These are phyloP conservation scores for Leccinum uliginosum DNA, from an alignment of 768 basidiomycete species.

Conservation along the genomic window DNA sequence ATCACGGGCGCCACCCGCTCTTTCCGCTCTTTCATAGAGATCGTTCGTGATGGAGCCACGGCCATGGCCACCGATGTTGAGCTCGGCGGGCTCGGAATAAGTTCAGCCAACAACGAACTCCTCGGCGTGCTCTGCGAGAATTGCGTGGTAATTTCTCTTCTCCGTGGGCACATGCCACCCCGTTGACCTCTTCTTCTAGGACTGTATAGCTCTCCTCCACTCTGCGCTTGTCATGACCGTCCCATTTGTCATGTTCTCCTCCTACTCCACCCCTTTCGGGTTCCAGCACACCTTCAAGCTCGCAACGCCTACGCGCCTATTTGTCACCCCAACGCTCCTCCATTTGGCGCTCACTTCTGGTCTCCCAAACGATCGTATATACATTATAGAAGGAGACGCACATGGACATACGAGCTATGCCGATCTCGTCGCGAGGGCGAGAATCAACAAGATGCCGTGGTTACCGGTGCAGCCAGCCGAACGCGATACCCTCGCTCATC, in stretches of 20 bases:
- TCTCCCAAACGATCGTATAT: slow-evolving; percentile 40
- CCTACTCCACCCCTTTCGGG: slow-evolving; percentile 54
- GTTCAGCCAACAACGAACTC: slow-evolving; percentile 46
- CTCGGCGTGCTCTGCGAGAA: slow-evolving; percentile 71
- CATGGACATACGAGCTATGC: slow-evolving; percentile 41
- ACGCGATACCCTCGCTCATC: slow-evolving; percentile 58
- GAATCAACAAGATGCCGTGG: slow-evolving; percentile 34
- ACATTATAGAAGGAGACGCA: slow-evolving; percentile 42
- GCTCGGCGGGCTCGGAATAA: slow-evolving; percentile 55
- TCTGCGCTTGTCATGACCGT: slow-evolving; percentile 44
- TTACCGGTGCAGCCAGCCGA: slow-evolving; percentile 42
- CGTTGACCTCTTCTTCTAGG: slow-evolving; percentile 32
- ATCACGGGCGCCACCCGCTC: slow-evolving; percentile 43
- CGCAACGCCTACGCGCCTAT: slow-evolving; percentile 47
- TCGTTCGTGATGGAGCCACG: slow-evolving; percentile 52
- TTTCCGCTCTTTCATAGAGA: slow-evolving; percentile 46
- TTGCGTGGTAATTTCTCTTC: slow-evolving; percentile 42
- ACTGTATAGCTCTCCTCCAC: slow-evolving; percentile 49
- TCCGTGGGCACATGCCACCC: not conserved
- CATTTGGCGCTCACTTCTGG: slow-evolving; percentile 36
- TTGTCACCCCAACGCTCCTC: slow-evolving; percentile 45
- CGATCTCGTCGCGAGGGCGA: slow-evolving; percentile 40
- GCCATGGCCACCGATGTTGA: slow-evolving; percentile 44
- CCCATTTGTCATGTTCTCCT: slow-evolving; percentile 51
- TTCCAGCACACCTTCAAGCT: slow-evolving; percentile 46